phyloP scores from a whole-genome alignment of 257 asterid species.

The Ilex asprella region DNA sequence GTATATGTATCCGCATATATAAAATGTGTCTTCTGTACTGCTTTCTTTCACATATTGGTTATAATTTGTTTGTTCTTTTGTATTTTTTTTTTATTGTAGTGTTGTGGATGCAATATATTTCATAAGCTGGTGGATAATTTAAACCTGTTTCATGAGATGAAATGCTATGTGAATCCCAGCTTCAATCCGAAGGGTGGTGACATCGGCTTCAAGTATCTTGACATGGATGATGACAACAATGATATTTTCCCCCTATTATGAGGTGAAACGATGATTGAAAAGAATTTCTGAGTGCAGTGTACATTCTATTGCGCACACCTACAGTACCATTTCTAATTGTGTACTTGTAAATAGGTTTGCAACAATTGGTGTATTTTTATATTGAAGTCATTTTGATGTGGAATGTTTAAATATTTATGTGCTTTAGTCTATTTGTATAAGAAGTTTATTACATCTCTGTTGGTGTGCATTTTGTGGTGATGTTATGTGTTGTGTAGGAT shows the following conservation, averaged over 20 bases:
- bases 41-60: neutral
- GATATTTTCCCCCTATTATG: conserved; percentile 46
- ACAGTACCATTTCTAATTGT: conserved; percentile 10
- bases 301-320: conserved; percentile 22
- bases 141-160: conserved; percentile 87
- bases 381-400: neutral
- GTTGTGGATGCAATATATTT: conserved; percentile 92
- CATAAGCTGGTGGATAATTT: conserved; percentile 94
- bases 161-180: conserved; percentile 77
- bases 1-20: conserved; percentile 19
- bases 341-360: conserved; percentile 20
- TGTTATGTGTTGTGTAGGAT: neutral
- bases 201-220: conserved; percentile 48
- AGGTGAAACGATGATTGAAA: conserved; percentile 21
- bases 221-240: conserved; percentile 41
- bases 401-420: conserved; percentile 2
- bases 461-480: neutral
- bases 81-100: conserved; percentile 27
- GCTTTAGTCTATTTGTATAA: neutral
- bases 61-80: conserved; percentile 4
- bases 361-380: conserved; percentile 10
- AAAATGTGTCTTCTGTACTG: neutral
- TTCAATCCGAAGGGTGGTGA: conserved; percentile 46
- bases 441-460: neutral
- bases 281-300: conserved; percentile 18